Evolutionary conservation across 176 grass and related monocot species (phyloP).

Genomic region (Phyllostachys edulis): DNA sequence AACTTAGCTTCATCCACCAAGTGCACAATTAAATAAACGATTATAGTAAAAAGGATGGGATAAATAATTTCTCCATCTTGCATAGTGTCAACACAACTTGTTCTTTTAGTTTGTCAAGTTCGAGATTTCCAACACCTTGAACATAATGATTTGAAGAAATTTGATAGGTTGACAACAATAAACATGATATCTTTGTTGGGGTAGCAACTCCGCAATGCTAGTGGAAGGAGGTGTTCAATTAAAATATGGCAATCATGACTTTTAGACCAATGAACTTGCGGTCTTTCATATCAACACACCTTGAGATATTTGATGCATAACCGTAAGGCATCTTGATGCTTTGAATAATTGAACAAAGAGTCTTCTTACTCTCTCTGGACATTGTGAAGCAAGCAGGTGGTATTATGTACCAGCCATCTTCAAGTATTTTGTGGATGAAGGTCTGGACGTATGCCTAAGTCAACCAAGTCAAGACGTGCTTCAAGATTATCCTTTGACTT

Average conservation of each 20-base stretch:
- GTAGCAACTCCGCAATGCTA: too few species aligned
- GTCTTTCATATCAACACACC: background rate
- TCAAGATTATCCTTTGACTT: constrained; percentile 2
- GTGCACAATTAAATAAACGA: constrained; percentile 37
- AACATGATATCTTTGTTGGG: too few species aligned
- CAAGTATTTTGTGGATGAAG: background rate
- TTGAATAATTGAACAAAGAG: background rate
- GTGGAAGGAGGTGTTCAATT: background rate
- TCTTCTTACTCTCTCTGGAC: background rate
- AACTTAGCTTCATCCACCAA: constrained; percentile 19
- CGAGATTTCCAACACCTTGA: constrained; percentile 13
- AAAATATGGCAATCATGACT: background rate
- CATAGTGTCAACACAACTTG: constrained; percentile 24
- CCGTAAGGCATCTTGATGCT: background rate
- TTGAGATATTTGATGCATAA: background rate
- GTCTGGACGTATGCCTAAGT: background rate
- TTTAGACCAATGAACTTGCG: background rate
- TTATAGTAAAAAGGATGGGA: constrained; percentile 26
- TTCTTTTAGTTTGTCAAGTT: constrained; percentile 15
- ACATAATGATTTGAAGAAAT: constrained; percentile 33
- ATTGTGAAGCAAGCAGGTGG: background rate
- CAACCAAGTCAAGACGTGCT: background rate
- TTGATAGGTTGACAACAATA: background rate
- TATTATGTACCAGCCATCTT: background rate
- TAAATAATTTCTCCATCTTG: constrained; percentile 27